These are phyloP conservation scores for Fusarium sarcochroum DNA, from an alignment of 2,329 filamentous ascomycete species.

Conservation along the genomic window DNA sequence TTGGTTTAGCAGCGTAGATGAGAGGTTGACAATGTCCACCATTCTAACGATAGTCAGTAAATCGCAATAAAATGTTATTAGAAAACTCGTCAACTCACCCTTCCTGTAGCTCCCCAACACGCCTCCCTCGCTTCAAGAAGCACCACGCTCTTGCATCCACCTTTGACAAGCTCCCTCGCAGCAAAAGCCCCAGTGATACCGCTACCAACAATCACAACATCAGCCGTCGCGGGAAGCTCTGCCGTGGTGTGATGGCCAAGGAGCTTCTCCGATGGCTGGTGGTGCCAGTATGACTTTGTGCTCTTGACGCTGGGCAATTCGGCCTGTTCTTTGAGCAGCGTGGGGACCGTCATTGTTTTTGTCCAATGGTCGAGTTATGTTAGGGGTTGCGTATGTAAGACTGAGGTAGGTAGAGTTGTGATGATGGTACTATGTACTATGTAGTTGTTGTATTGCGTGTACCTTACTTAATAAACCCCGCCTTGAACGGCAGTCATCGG, in stretches of 20 bases:
- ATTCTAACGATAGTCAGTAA: constrained; percentile 60
- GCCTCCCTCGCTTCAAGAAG: constrained; percentile 85
- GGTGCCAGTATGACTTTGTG: constrained; percentile 81
- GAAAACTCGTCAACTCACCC: constrained; percentile 66
- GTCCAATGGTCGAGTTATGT: background rate
- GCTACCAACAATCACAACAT: constrained; percentile 80
- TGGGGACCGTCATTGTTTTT: constrained; percentile 51
- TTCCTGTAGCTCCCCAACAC: constrained; percentile 87
- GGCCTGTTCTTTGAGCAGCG: constrained; percentile 56
- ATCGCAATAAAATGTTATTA: background rate
- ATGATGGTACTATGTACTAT: background rate
- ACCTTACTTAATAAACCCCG: constrained; percentile 13
- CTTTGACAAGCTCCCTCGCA: constrained; percentile 71
- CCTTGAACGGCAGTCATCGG: constrained; percentile 11
- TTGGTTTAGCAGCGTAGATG: constrained; percentile 71
- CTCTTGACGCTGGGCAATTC: constrained; percentile 73
- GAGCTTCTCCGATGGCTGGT: constrained; percentile 73
- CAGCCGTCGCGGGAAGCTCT: constrained; percentile 72
- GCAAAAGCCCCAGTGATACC: constrained; percentile 84
- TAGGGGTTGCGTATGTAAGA: background rate
- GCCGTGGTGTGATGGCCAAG: constrained; percentile 77
- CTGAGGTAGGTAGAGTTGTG: background rate
- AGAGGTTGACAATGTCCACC: constrained; percentile 82
- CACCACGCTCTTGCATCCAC: constrained; percentile 67
- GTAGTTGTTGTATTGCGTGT: background rate